Conservation (phyloP, 73 alveolate genomes). For the Stentor coeruleus region DNA sequence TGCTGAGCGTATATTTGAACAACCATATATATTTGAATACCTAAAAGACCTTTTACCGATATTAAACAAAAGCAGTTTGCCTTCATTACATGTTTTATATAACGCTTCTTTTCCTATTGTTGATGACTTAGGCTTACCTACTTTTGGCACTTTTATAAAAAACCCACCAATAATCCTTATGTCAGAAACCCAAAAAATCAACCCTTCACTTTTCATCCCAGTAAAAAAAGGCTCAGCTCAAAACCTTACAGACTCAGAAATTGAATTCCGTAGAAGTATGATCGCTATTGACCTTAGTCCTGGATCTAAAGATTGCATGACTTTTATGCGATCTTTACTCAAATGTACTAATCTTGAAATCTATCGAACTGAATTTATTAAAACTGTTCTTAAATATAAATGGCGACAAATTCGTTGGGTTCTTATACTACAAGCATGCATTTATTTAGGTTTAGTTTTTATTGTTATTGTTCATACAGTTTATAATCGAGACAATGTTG, state of each 20-base stretch:
- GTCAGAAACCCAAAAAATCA: background rate
- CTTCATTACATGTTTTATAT: background rate
- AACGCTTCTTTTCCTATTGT: background rate
- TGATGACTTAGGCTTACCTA: background rate
- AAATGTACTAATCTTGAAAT: background rate
- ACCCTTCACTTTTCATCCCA: slow-evolving; percentile 8
- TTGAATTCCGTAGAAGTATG: slow-evolving; percentile 7
- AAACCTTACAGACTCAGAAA: background rate
- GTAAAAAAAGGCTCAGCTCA: background rate
- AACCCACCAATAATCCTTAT: background rate
- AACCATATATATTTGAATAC: background rate
- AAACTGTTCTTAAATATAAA: background rate
- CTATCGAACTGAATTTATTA: slow-evolving; percentile 13
- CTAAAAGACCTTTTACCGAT: background rate
- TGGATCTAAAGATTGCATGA: slow-evolving; percentile 2
- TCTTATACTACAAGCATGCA: background rate
- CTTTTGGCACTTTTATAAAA: slow-evolving; percentile 11
- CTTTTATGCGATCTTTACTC: background rate
- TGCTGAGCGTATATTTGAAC: background rate
- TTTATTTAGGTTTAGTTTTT: background rate
- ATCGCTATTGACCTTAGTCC: background rate
- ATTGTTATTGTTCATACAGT: background rate
- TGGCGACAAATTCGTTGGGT: background rate
- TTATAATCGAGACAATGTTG: background rate
- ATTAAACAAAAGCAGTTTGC: background rate